These are phyloP conservation scores for Kwoniella heveanensis DNA, from an alignment of 768 basidiomycete species.

Conservation along the genomic window DNA sequence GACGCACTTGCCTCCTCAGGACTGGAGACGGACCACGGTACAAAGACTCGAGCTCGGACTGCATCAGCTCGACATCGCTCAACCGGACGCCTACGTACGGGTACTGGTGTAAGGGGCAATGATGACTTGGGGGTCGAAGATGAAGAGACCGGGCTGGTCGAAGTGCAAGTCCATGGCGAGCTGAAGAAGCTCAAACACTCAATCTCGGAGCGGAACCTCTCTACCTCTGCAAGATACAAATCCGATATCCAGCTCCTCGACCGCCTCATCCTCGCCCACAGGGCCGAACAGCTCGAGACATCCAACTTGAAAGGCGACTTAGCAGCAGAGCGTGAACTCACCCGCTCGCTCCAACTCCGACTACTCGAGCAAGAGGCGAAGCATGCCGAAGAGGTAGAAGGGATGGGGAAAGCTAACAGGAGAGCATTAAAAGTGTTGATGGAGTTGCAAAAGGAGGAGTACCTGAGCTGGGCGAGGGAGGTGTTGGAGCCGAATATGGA, in stretches of 20 bases:
- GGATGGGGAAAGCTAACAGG: neutral
- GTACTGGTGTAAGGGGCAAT: neutral
- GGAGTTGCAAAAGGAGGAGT: neutral
- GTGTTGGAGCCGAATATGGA: neutral
- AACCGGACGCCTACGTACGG: neutral
- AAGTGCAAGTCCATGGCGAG: conserved; percentile 1
- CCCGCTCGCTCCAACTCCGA: neutral
- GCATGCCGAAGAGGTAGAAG: neutral
- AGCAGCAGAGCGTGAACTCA: neutral
- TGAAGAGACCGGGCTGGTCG: too few species aligned
- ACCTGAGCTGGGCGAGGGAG: neutral
- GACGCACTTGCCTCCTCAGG: neutral
- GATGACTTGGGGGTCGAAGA: too few species aligned
- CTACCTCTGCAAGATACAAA: neutral
- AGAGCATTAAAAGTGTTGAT: neutral
- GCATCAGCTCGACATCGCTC: neutral
- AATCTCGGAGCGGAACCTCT: neutral
- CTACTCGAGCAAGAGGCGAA: neutral
- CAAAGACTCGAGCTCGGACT: neutral
- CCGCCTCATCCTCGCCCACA: neutral
- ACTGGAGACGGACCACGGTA: neutral
- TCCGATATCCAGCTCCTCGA: neutral
- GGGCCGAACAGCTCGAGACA: neutral
- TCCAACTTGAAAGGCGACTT: neutral
- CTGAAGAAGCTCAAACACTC: conserved; percentile 2